These are phyloP conservation scores for Rubia yunnanensis DNA, from an alignment of 257 asterid species.

Conservation along the genomic window DNA sequence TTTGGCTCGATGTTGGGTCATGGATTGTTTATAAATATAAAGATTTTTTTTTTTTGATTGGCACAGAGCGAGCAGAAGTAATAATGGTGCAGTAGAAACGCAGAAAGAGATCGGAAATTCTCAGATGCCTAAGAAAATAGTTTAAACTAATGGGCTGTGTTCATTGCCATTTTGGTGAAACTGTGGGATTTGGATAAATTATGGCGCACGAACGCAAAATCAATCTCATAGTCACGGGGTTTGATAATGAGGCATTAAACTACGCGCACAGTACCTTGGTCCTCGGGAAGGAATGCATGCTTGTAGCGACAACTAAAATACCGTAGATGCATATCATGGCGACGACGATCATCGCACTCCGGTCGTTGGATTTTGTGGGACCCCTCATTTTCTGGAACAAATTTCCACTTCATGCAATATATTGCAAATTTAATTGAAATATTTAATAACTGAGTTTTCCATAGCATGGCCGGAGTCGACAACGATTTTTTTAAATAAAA, in stretches of 20 bases:
- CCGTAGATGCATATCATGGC: background rate
- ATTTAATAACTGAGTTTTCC: background rate
- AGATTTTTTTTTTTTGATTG: too few relatives aligned
- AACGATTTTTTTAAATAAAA: too few relatives aligned
- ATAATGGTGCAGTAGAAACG: conserved; percentile 1
- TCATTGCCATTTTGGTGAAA: conserved; percentile 16
- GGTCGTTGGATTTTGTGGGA: conserved; percentile 22
- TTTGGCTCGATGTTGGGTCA: too few relatives aligned
- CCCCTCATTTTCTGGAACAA: conserved; percentile 6
- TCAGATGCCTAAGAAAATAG: conserved; percentile 21
- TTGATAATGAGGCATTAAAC: conserved; percentile 1
- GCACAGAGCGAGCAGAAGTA: too few relatives aligned
- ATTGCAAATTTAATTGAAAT: background rate
- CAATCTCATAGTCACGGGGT: conserved; percentile 12
- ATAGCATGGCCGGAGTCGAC: too few relatives aligned
- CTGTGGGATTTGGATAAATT: conserved; percentile 31
- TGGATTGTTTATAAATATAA: too few relatives aligned
- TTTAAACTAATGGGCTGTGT: conserved; percentile 18
- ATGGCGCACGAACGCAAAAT: conserved; percentile 23
- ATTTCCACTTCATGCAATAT: background rate
- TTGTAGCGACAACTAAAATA: conserved; percentile 6
- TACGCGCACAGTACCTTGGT: conserved; percentile 1
- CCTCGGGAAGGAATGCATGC: conserved; percentile 7
- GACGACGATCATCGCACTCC: background rate
- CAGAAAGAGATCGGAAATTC: conserved; percentile 5